A percentile compares a stretch with the other conserved stretches of the same genome.
Conservation (phyloP, 768 basidiomycete species). For the Lactarius sp. region DNA sequence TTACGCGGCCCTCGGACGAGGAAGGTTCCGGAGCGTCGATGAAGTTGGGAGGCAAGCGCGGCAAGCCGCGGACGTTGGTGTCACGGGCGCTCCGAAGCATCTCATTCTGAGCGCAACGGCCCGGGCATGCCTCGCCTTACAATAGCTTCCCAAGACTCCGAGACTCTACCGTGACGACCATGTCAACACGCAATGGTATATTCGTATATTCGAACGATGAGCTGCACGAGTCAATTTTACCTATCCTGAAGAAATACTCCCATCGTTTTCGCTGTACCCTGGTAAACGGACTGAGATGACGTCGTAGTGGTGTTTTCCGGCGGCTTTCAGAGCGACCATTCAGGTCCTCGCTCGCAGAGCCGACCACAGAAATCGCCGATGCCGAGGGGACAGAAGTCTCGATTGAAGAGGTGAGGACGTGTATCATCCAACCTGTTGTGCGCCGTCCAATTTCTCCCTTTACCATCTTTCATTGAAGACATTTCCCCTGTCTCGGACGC, state of each 20-base stretch:
- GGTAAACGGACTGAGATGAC: background rate
- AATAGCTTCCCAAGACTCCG: slow-evolving; percentile 42
- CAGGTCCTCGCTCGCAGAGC: no score
- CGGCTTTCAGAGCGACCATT: slow-evolving; percentile 6
- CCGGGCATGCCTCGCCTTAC: no score
- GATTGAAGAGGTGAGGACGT: slow-evolving; percentile 28
- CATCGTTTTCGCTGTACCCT: background rate
- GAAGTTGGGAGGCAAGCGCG: no score
- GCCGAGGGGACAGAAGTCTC: slow-evolving; percentile 30
- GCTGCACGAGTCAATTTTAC: slow-evolving; percentile 10
- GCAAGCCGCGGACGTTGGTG: no score
- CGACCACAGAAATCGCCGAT: slow-evolving; percentile 31
- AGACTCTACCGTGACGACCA: background rate
- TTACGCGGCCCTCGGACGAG: no score
- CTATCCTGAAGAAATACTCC: background rate
- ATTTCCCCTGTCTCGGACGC: slow-evolving; percentile 16
- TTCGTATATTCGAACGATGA: background rate
- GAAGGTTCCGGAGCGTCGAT: no score
- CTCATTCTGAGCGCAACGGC: no score
- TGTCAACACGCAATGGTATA: slow-evolving; percentile 9
- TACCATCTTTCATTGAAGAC: background rate
- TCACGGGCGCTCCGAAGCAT: no score
- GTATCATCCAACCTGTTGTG: slow-evolving; percentile 27
- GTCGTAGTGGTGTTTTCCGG: background rate
- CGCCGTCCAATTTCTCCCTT: background rate